Evolutionary conservation across 2,329 filamentous ascomycete genomes (phyloP).

Genomic region (Fusarium sp.): DNA sequence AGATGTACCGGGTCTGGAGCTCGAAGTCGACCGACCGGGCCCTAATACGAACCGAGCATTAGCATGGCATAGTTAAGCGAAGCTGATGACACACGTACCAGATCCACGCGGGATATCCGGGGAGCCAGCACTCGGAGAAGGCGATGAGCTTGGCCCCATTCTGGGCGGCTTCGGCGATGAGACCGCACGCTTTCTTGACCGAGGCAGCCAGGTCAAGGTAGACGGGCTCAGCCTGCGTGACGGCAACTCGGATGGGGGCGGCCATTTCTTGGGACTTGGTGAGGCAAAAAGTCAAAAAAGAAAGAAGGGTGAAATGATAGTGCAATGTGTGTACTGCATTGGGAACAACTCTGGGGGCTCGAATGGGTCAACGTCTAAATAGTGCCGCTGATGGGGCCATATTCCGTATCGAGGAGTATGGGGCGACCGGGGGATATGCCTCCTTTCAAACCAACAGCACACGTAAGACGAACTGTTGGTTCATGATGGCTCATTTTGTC

Average conservation of each 20-base stretch:
- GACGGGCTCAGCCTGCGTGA: conserved; percentile 49
- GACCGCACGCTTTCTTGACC: conserved; percentile 44
- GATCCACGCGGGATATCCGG: conserved; percentile 66
- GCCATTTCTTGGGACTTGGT: conserved; percentile 18
- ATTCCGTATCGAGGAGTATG: too few species aligned
- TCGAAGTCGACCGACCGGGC: conserved; percentile 44
- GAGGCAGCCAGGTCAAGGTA: conserved; percentile 44
- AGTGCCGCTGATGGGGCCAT: too few species aligned
- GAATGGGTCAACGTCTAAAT: too few species aligned
- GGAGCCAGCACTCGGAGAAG: conserved; percentile 69
- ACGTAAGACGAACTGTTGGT: too few species aligned
- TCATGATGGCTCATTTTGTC: too few species aligned
- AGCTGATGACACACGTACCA: conserved; percentile 37
- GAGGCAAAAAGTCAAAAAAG: neutral
- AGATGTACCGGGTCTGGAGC: conserved; percentile 53
- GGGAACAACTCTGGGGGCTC: too few species aligned
- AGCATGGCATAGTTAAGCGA: neutral
- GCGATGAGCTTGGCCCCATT: conserved; percentile 69
- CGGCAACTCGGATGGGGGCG: conserved; percentile 38
- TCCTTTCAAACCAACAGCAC: too few species aligned
- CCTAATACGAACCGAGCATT: conserved; percentile 19
- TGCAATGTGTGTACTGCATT: too few species aligned
- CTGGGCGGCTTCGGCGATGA: conserved; percentile 44
- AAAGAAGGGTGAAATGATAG: neutral
- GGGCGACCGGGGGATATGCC: too few species aligned